These are phyloP conservation scores for Larix sibirica DNA, from an alignment of 83 land plant species.

Conservation along the genomic window DNA sequence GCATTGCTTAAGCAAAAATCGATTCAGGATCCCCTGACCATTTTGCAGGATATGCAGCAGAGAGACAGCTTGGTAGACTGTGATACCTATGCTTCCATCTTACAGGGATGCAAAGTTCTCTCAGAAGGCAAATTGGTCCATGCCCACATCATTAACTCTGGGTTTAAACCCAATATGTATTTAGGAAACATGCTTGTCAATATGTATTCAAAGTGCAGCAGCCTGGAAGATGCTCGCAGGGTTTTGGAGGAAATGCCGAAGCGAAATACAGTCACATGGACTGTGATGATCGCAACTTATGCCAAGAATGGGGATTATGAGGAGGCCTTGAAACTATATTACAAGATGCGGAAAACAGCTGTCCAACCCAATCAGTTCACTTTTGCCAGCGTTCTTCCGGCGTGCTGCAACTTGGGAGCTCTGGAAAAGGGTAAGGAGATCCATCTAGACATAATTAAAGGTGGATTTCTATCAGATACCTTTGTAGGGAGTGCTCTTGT, in stretches of 20 bases:
- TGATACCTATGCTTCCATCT: no score
- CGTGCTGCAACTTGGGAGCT: conserved; percentile 22
- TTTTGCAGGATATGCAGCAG: no score
- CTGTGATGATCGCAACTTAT: conserved; percentile 21
- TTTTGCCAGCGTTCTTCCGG: conserved; percentile 20
- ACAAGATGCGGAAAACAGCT: conserved; percentile 9
- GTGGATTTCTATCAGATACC: background rate
- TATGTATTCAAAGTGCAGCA: background rate
- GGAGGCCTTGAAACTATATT: conserved; percentile 15
- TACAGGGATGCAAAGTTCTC: no score
- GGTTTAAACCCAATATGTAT: background rate
- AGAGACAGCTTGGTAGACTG: no score
- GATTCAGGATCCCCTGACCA: no score
- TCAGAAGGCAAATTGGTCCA: background rate
- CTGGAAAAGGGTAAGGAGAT: background rate
- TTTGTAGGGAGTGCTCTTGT: background rate
- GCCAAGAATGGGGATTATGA: conserved; percentile 20
- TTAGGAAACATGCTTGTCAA: background rate
- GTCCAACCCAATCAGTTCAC: conserved; percentile 19
- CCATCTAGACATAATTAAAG: background rate
- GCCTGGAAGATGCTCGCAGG: conserved; percentile 3
- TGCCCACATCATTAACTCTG: background rate
- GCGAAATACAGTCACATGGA: conserved; percentile 18
- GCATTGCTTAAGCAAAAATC: no score
- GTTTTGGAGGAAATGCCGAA: conserved; percentile 17